A percentile compares a stretch with the other conserved stretches of the same genome.
Evolutionary conservation across 169 alveolate species (phyloP).

Genomic region (Plasmodium relictum): DNA sequence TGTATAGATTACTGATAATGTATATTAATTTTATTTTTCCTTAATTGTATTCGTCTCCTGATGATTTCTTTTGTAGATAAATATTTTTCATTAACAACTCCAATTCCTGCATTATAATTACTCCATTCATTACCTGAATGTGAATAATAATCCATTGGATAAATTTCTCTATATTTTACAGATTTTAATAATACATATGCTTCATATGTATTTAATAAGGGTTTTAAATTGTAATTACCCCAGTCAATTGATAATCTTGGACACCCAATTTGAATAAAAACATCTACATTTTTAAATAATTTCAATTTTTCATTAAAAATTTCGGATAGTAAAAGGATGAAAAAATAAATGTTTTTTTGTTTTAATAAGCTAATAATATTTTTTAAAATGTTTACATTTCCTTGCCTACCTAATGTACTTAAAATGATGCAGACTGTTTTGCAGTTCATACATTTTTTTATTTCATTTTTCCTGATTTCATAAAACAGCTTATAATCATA

Average conservation of each 20-base stretch:
- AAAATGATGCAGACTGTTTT: constrained; percentile 83
- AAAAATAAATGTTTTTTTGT: constrained; percentile 43
- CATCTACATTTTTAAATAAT: constrained; percentile 81
- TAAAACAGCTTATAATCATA: constrained; percentile 91
- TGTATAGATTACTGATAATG: constrained; percentile 29
- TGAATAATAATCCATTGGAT: constrained; percentile 94
- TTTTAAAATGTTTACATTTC: constrained; percentile 83
- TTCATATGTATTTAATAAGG: constrained; percentile 98
- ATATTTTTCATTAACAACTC: constrained; percentile 34
- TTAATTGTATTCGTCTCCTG: constrained; percentile 47
- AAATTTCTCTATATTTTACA: constrained; percentile 79
- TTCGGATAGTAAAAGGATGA: constrained; percentile 82
- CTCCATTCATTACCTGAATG: constrained; percentile 92
- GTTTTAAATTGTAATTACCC: constrained; percentile 95
- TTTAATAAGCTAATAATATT: constrained; percentile 76
- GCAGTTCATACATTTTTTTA: constrained; percentile 79
- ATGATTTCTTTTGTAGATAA: constrained; percentile 59
- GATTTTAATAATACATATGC: constrained; percentile 95
- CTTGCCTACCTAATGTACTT: constrained; percentile 91
- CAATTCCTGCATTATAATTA: constrained; percentile 84
- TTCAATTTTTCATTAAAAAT: constrained; percentile 82
- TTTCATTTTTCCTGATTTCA: constrained; percentile 90
- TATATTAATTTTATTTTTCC: constrained; percentile 38
- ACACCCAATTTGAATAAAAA: constrained; percentile 95
- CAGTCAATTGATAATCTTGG: constrained; percentile 99